Evolutionary conservation across 768 basidiomycete genomes (phyloP), one percentile per base, ranked within the genome.

Genomic region (Pulveroboletus sp.): DNA sequence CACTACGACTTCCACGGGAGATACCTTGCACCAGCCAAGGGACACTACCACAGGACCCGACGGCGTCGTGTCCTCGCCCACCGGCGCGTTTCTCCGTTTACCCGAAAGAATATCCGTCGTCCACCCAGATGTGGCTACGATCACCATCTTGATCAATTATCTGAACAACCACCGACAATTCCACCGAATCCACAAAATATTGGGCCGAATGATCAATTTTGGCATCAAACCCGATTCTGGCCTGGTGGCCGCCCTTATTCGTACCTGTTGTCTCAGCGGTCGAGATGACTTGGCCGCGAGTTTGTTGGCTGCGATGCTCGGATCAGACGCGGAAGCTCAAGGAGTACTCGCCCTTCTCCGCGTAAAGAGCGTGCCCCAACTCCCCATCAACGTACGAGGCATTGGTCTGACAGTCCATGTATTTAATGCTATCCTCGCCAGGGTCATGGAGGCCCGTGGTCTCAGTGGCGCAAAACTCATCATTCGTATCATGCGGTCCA

Each of bases 351-450:
- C 58, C 39, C 52, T 58, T 53, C 51, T 68, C 43, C 47, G 41
- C 37, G 38, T 66, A 36, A 67, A 59, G 47, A 39, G 15, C 36
- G 30, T 48, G 8, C 47, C 49, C 31, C 42, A 37, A 24, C 55
- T 57, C 15, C 65, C 65, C 26, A 45, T 69, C 47, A 37, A 63
- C 32, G 59, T 78, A 26, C 53, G 55, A 31, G 64, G 55, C 39
- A 52, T 63, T 9, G 56, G 26, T 12, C 75, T 75, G 31, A 73
- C 73, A 7, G 65, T 69, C 33, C 69, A 74, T 45, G 66, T 86
- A 26, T 79, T 86, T 70, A 89, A 91, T 61, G 73, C 80, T 17
- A 66, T 85, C 17, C 67, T 89, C 11, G 68, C 70, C 43, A 79
- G 79, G 35, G 52, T 79, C 18, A 62, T 87, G 47, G 63, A 60